Evolutionary conservation across 2,329 filamentous ascomycete species (phyloP).

Genomic region (Neofusicoccum parvum): DNA sequence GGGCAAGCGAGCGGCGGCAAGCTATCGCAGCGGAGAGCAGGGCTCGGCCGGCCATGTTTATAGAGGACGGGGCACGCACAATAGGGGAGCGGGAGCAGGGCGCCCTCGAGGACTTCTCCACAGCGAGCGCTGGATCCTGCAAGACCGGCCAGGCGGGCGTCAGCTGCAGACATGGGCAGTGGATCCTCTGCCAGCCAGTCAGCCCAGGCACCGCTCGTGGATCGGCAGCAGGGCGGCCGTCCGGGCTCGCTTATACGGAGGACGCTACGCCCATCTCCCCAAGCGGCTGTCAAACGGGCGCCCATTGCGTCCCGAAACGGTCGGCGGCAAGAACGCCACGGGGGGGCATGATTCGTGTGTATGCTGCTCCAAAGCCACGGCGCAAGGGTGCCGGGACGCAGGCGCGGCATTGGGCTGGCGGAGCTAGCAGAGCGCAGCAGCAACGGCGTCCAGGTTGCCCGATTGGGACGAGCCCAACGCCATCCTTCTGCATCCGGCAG

Average conservation of each 20-base stretch:
- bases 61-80: neutral
- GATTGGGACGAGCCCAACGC: neutral
- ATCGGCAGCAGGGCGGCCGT: neutral
- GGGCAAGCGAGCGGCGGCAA: neutral
- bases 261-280: neutral
- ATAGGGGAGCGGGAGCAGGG: neutral
- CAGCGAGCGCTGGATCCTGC: neutral
- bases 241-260: neutral
- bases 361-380: no score
- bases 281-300: neutral
- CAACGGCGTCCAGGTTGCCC: neutral
- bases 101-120: no score
- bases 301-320: neutral
- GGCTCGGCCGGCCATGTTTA: neutral
- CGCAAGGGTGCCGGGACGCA: no score
- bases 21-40: neutral
- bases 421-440: no score
- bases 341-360: no score
- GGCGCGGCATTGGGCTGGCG: no score
- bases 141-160: neutral
- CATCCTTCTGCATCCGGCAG: neutral
- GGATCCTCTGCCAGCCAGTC: no score
- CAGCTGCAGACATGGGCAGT: no score
- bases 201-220: neutral
- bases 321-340: no score